Base-by-base conservation (phyloP, 2,329 filamentous ascomycete species). In the Fusarium mangiferae region DNA sequence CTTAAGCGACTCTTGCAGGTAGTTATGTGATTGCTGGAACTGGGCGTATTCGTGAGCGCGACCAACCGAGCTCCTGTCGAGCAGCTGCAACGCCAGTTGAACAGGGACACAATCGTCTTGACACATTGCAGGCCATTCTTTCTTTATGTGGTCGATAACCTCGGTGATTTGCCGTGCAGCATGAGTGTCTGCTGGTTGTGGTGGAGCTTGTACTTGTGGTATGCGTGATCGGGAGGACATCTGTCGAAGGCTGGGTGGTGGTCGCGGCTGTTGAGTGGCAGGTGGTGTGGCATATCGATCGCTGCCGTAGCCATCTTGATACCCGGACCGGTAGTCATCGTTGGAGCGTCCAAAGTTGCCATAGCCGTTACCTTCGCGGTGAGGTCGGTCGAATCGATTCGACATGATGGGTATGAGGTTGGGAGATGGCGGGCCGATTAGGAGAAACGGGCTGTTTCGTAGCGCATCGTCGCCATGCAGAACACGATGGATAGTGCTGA, bases 81-180 rank as follows among this genome's bases (percentile, higher is more conserved):
- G 93, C 73, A 99, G 88, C 83, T 98, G 95, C 52, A 99, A 88
- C n/a, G 96, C 94, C 59, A 98, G 90, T 82, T 98, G 95, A 41
- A 98, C 94, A 6, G 96, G 96, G 38, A 98, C 90, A 80, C 95
- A 98, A 79, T 96, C 92, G 71, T 92, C 92, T 77, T 93, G 89
- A 73, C 93, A 94, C 93, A 99, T 96, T 76, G 95, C 93, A 48
- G 94, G 92, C 96, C 96, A 99, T 80, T 97, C 94, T 65, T 89
- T 85, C 80, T 95, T 92, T 79, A 99, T 98, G 75, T 93, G 91
- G 75, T 94, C 91, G 55, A 98, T 87, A 5, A 98, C 90, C 76
- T 90, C 86, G 56, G 84, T 83, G 67, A 90, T 90, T 80, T 90
- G 87, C 55, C 86, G 83, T 81, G 90, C 88, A 61, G 88, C 87